Conservation (phyloP, 192 early-diverging fungal species). For the Linnemannia exigua region DNA sequence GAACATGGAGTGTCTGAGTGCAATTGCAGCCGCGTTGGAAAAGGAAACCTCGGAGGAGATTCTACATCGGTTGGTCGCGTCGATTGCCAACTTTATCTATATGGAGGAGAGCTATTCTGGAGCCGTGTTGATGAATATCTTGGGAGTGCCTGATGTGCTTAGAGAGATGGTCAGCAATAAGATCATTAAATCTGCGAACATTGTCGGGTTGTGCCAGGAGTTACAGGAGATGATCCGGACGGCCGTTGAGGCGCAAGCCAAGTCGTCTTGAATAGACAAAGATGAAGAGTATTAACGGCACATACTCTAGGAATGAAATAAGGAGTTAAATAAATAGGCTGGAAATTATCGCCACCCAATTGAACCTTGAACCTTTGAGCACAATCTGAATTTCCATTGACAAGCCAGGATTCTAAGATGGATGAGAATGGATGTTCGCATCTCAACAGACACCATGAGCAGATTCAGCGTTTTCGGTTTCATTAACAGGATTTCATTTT, state of each 20-base stretch:
- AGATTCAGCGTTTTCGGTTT: background rate
- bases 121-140: slow-evolving; percentile 38
- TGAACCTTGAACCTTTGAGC: background rate
- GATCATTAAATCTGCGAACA: slow-evolving; percentile 23
- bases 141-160: slow-evolving; percentile 32
- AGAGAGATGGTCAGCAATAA: slow-evolving; percentile 27
- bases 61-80: slow-evolving; percentile 41
- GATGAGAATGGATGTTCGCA: background rate
- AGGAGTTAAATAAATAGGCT: too few relatives aligned
- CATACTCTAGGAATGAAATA: background rate
- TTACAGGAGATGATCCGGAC: slow-evolving; percentile 52
- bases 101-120: slow-evolving; percentile 34
- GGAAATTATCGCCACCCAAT: background rate
- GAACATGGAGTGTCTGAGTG: slow-evolving; percentile 76
- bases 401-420: background rate
- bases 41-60: slow-evolving; percentile 72
- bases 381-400: background rate
- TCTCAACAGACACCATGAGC: background rate
- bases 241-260: slow-evolving; percentile 27
- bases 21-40: slow-evolving; percentile 71
- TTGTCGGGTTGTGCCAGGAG: slow-evolving; percentile 39
- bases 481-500: background rate
- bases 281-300: too few relatives aligned
- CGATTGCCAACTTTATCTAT: slow-evolving; percentile 52
- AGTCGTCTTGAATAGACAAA: background rate